Evolutionary conservation across 495 filamentous ascomycete species (phyloP), one percentile per base, ranked within the genome.

Genomic region (Penicillium maclennaniae): DNA sequence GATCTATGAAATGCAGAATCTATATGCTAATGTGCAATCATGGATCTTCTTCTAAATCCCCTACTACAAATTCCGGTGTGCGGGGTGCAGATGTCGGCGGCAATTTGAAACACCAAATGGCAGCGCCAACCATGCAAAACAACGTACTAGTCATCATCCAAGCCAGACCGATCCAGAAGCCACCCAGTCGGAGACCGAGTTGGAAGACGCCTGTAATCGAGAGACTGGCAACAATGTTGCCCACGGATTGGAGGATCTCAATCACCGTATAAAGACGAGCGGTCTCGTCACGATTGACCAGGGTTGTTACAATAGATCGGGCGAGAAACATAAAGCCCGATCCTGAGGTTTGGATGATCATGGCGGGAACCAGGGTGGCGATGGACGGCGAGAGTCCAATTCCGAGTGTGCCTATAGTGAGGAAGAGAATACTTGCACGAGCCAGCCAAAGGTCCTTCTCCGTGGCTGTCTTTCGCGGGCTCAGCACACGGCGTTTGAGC

Each of bases 231-330:
- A 79, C 67, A 20, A 85, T 71, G n/a, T 70, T 71, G 14, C 81
- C 79, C 20, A 79, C 45, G 0, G 77, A 77, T 55, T 85, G 81
- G 14, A 81, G 54, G 10, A 84, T 75, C 53, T 76, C 78, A 45
- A 85, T 76, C 31, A 83, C 67, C 0, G 77, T 79, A 50, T 79
- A 84, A 14, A 84, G 60, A 4, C 81, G 70, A 8, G 82, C 81
- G 0, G 79, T 80, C 47, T 83, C 74, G 15, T 80, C 69, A 0
- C 74, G 67, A 19, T 78, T 61, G 12, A 85, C 79, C 12, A 82
- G 65, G 0, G 73, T 73, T 2, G 79, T 81, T 16, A 80, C 61
- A 23, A 83, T 66, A 0, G 81, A 76, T 5, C 83, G 76, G 1
- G 68, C 67, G 2, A 74, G 55, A 45, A 71, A 77, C 8, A 72